A percentile compares a stretch with the other conserved stretches of the same genome.
Evolutionary conservation across 2,329 filamentous ascomycete genomes (phyloP).

Genomic region (Penicillium aurantiogriseum): DNA sequence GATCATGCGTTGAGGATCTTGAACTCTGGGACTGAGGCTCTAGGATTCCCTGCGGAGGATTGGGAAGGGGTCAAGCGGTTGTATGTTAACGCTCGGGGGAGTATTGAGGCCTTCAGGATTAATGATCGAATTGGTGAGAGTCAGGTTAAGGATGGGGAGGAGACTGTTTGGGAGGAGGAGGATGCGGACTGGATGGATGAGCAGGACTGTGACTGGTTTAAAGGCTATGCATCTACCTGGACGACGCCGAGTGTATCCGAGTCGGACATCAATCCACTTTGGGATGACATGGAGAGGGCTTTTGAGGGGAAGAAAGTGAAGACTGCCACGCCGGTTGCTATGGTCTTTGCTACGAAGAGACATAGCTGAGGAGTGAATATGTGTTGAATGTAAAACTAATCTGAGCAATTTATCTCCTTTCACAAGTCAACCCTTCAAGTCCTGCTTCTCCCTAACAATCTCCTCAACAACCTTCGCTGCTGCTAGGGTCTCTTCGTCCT

Average conservation of each 20-base stretch:
- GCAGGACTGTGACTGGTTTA: conserved; percentile 7
- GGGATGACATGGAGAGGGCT: conserved; percentile 5
- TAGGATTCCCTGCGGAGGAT: not conserved
- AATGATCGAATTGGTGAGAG: not conserved
- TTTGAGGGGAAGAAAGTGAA: conserved; percentile 6
- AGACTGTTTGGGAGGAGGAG: conserved; percentile 5
- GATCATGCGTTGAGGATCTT: conserved; percentile 6
- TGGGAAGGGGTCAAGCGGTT: conserved; percentile 2
- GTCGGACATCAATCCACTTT: not conserved
- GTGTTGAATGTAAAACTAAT: not conserved
- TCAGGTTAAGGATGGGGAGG: conserved; percentile 1
- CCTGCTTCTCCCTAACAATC: conserved; percentile 11
- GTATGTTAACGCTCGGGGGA: conserved; percentile 3
- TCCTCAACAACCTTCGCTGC: conserved; percentile 29
- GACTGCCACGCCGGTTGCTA: conserved; percentile 1
- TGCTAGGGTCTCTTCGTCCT: conserved; percentile 52
- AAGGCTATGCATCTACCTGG: conserved; percentile 5
- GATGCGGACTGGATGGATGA: conserved; percentile 4
- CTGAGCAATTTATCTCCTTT: not conserved
- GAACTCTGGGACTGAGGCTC: not conserved
- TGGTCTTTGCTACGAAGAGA: conserved; percentile 8
- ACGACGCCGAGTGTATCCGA: conserved; percentile 1
- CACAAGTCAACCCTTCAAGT: conserved; percentile 2
- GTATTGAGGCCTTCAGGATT: conserved; percentile 2
- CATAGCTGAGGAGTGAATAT: not conserved